These are phyloP conservation scores for Colletotrichum chlorophyti DNA, from an alignment of 2,329 filamentous ascomycete genomes.

Conservation along the genomic window DNA sequence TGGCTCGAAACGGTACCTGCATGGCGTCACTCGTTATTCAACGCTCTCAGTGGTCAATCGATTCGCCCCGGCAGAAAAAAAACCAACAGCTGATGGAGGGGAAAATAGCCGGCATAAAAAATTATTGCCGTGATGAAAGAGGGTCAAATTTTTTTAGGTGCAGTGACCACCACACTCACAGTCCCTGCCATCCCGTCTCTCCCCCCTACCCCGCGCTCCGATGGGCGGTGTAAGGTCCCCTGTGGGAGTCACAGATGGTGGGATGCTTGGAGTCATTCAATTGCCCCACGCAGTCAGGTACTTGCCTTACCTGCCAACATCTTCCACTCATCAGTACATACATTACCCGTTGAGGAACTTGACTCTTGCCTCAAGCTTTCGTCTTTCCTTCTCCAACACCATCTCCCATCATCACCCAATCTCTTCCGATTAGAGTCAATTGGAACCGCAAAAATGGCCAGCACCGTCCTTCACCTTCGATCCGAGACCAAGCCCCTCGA, in stretches of 20 bases:
- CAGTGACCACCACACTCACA: too few relatives aligned
- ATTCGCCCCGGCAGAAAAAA: neutral
- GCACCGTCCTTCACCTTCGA: constrained; percentile 54
- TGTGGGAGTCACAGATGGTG: constrained; percentile 15
- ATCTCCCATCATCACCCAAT: neutral
- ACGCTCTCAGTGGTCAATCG: neutral
- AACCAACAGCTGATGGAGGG: neutral
- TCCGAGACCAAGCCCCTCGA: constrained; percentile 66
- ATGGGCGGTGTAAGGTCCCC: constrained; percentile 20
- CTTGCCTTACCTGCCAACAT: neutral
- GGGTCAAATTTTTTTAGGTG: neutral
- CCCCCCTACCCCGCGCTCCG: constrained; percentile 23
- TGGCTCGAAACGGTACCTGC: constrained; percentile 25
- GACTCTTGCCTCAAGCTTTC: constrained; percentile 5
- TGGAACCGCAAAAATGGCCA: constrained; percentile 29
- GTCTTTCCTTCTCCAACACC: neutral
- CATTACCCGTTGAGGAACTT: neutral
- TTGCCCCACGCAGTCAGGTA: constrained; percentile 24
- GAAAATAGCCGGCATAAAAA: neutral
- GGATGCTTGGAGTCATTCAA: constrained; percentile 26
- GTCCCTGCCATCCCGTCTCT: constrained; percentile 23
- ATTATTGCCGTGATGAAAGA: neutral
- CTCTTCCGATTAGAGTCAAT: neutral
- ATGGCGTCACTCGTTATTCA: neutral
- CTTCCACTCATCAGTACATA: too few relatives aligned